Evolutionary conservation across 176 grass and related monocot species (phyloP), one percentile per base, ranked within the genome.

Genomic region (Tillandsia fasciculata): DNA sequence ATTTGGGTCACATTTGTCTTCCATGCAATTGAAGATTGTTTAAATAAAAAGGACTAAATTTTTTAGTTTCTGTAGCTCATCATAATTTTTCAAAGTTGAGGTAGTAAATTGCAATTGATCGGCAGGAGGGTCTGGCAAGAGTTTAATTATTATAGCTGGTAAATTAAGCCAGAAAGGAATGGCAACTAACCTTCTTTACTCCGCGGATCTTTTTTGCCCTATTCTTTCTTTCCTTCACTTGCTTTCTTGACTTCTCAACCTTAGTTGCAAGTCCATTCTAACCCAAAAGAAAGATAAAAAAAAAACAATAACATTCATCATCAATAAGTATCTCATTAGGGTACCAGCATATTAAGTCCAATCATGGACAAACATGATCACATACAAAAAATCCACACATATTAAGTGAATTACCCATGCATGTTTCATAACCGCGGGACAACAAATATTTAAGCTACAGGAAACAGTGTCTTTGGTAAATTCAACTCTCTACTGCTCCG

Each of bases 231-330:
- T 96, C 91, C 76, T 96, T 96, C 82, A 96, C 90, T 74, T 96
- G 91, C 67, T 96, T 96, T 27, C 92, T 90, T 26, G 92, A 96
- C 71, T 86, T 96, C 48, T 96, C 92, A 33, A 96, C 75, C 88
- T 96, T 96, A 1, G 92, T 96, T 17, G 92, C 92, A 74, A 96
- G 85, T 18, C 92, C 92, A 28, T 96, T 96, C 92, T 96, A 79
- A 12, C 0, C 24, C 24, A 24, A 24, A 24, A 24, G 1, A 24
- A 0, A 24, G 24, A 24, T 24, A 1, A 0, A 12, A 79, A 54
- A 64, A 56, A 66, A 33, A 53, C 1, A 70, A 29, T 0, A 9
- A 23, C 11, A 78, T 77, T 49, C 76, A 58, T 11, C 24, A 73
- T 58, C 54, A 13, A 61, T n/a, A 22, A 2, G 53, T 15, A 57